These are phyloP conservation scores for Fusarium liriodendri DNA, from an alignment of 2,329 filamentous ascomycete genomes.

Conservation along the genomic window DNA sequence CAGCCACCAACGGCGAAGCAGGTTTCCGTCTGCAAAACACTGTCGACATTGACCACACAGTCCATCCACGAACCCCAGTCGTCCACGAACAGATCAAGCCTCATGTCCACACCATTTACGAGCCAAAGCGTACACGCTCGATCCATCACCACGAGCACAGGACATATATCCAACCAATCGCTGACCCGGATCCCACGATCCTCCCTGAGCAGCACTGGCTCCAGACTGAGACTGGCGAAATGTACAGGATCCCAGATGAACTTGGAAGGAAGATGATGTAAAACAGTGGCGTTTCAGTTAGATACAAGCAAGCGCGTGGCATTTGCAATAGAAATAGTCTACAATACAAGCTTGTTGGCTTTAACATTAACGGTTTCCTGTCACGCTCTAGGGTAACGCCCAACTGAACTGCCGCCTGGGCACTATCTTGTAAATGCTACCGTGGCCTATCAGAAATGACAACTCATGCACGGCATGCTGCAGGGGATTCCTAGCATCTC, in stretches of 20 bases:
- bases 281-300: background rate
- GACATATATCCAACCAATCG: conserved; percentile 38
- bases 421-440: conserved; percentile 1
- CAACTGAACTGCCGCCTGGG: background rate
- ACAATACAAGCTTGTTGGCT: background rate
- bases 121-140: conserved; percentile 35
- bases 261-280: conserved; percentile 28
- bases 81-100: conserved; percentile 32
- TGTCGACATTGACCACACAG: conserved; percentile 33
- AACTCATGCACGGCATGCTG: background rate
- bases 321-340: background rate
- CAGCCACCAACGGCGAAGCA: conserved; percentile 7
- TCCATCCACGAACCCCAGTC: conserved; percentile 28
- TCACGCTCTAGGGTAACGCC: background rate
- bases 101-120: conserved; percentile 36
- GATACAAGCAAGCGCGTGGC: conserved; percentile 11
- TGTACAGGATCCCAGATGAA: conserved; percentile 41
- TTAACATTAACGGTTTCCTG: background rate
- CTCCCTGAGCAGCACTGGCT: conserved; percentile 39
- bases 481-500: background rate
- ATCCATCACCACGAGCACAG: conserved; percentile 40
- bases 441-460: conserved; percentile 15
- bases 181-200: conserved; percentile 35
- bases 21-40: conserved; percentile 27
- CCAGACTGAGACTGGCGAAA: conserved; percentile 39